Conservation (phyloP, 2,329 filamentous ascomycete genomes). For the Lachnellula willkommii region DNA sequence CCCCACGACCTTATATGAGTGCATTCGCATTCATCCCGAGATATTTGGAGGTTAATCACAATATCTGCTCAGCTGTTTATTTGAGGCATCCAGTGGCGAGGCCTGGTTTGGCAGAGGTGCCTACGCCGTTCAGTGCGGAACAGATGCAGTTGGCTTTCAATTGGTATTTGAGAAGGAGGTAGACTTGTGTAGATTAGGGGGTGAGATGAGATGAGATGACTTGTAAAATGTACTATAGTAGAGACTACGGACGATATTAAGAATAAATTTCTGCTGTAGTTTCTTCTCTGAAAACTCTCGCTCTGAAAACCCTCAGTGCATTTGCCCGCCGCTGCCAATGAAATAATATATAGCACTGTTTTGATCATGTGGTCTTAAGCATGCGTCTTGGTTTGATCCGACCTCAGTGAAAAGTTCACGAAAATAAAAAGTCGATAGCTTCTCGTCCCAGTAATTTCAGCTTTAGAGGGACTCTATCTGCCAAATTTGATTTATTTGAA, state of each 20-base stretch:
- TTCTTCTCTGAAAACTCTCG: neutral
- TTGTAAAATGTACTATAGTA: slow-evolving; percentile 17
- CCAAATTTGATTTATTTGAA: too few relatives aligned
- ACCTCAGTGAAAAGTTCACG: too few relatives aligned
- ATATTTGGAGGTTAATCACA: slow-evolving; percentile 97
- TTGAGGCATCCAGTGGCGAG: slow-evolving; percentile 88
- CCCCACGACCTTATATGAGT: slow-evolving; percentile 77
- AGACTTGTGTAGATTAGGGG: slow-evolving; percentile 14
- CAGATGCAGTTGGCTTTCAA: slow-evolving; percentile 80
- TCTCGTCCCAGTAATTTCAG: too few relatives aligned
- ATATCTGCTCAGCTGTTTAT: slow-evolving; percentile 92
- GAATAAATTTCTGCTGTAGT: neutral
- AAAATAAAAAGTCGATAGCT: too few relatives aligned
- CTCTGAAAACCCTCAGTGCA: too few relatives aligned
- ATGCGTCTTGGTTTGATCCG: too few relatives aligned
- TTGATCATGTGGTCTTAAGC: too few relatives aligned
- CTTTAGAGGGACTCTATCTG: too few relatives aligned
- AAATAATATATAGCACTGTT: too few relatives aligned
- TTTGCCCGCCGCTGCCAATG: too few relatives aligned
- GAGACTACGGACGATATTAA: neutral
- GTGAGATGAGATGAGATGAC: neutral
- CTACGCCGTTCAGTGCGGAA: slow-evolving; percentile 69
- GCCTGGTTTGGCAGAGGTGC: slow-evolving; percentile 73
- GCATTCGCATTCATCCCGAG: slow-evolving; percentile 92
- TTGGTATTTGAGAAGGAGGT: slow-evolving; percentile 68